Base-by-base conservation (phyloP, 805 yeast species). In the Kluyveromyces nonfermentans region DNA sequence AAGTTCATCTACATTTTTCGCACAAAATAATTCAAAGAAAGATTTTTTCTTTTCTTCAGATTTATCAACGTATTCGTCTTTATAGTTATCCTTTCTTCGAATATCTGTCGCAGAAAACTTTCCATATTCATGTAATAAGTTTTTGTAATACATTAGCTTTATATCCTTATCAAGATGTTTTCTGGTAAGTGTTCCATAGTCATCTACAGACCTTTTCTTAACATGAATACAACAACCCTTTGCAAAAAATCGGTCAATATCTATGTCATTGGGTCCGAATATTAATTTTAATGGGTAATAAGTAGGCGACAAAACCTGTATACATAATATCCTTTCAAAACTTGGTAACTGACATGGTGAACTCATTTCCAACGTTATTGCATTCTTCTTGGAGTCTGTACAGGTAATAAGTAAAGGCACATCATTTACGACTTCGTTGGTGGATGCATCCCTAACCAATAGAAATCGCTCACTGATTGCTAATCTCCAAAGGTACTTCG, bases 401-500 rank as follows among this genome's bases (percentile, higher is more conserved):
- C 46, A 71, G 35, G 62, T 45, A 60, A 73, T 51, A 38, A 67
- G 54, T 60, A 77, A 33, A 64, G 73, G 31, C 62, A 69, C 49
- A 28, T 50, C 51, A 45, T 74, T 71, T 14, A 77, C 68, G 0
- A 87, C 80, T 33, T 67, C 70, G 4, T 70, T 74, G 0, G 82
- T 73, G 17, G 73, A 75, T 7, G 82, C 78, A 57, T 88, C 87
- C 45, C 93, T 71, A 1, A 82, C 72, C 4, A 85, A 74, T n/a
- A 93, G 64, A 58, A 96, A 87, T 46, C 96, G 68, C 2, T 82
- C 82, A 51, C 82, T 88, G 4, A 83, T 82, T 0, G 94, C 76
- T 47, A 93, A 64, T 1, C 88, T 82, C 97, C 97, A 93, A 50
- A 93, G 82, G 60, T 88, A 94, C 35, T 95, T 71, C 32, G 88